Evolutionary conservation across 2,329 filamentous ascomycete genomes (phyloP).

Genomic region (Corniculantispora saksenae): DNA sequence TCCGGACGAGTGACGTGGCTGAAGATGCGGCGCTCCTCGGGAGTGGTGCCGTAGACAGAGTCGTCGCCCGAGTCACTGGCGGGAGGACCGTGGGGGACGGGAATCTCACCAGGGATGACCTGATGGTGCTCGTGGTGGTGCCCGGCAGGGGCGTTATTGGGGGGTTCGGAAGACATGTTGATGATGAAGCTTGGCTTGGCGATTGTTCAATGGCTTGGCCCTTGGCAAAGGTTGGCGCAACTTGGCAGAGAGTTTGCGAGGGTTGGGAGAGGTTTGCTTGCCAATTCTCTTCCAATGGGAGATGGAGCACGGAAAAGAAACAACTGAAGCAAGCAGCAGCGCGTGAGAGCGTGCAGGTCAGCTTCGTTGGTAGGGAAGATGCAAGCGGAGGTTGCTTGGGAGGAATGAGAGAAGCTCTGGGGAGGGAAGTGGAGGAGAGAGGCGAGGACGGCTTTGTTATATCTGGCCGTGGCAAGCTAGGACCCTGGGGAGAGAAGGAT

Average conservation of each 20-base stretch:
- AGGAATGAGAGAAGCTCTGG: slow-evolving; percentile 14
- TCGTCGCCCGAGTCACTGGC: slow-evolving; percentile 52
- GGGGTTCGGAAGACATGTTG: slow-evolving; percentile 2
- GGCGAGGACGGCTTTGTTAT: slow-evolving; percentile 5
- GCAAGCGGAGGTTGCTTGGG: slow-evolving; percentile 11
- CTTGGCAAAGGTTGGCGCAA: slow-evolving; percentile 1
- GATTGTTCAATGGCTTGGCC: not conserved
- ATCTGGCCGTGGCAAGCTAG: not conserved
- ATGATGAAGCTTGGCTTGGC: not conserved
- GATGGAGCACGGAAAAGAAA: not conserved
- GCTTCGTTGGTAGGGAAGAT: not conserved
- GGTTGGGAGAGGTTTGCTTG: too few relatives aligned
- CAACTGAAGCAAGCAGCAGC: not conserved
- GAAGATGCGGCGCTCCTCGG: slow-evolving; percentile 65
- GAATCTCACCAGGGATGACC: slow-evolving; percentile 50
- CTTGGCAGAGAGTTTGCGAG: not conserved
- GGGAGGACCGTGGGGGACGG: slow-evolving; percentile 51
- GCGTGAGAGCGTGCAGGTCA: not conserved
- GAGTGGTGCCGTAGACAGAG: slow-evolving; percentile 42
- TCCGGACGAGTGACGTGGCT: slow-evolving; percentile 80
- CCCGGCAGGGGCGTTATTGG: slow-evolving; percentile 10
- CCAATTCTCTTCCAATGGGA: not conserved
- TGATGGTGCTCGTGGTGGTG: slow-evolving; percentile 36
- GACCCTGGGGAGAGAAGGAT: not conserved
- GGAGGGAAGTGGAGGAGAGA: slow-evolving; percentile 3